Conservation (phyloP, 768 basidiomycete genomes). For the Rubroboletus pulcherrimus region DNA sequence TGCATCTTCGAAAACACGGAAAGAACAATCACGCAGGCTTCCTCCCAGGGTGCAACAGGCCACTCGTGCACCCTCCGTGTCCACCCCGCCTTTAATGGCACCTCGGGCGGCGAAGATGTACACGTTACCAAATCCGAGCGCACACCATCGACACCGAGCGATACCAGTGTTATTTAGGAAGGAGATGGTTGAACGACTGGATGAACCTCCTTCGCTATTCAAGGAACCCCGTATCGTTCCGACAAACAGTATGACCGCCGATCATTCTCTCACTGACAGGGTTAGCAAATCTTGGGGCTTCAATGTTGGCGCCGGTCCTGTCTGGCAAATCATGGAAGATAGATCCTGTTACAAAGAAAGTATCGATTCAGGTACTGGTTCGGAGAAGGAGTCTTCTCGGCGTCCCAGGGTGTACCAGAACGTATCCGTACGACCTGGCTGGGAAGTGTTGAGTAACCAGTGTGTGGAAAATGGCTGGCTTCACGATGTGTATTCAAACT, state of each 20-base stretch:
- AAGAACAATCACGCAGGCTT: conserved; percentile 17
- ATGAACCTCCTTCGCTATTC: conserved; percentile 49
- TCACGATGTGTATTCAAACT: conserved; percentile 4
- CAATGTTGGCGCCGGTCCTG: conserved; percentile 70
- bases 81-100: conserved; percentile 2
- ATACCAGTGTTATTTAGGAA: conserved; percentile 52
- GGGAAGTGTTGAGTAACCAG: conserved; percentile 45
- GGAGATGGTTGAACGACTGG: conserved; percentile 59
- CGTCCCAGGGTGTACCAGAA: conserved; percentile 57
- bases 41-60: conserved; percentile 15
- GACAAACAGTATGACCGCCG: conserved; percentile 57
- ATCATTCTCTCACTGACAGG: conserved; percentile 45
- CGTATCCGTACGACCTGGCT: conserved; percentile 42
- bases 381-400: conserved; percentile 44
- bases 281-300: conserved; percentile 68
- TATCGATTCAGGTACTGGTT: conserved; percentile 20
- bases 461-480: conserved; percentile 35
- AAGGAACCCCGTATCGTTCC: conserved; percentile 35
- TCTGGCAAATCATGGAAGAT: conserved; percentile 80
- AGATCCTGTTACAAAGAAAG: conserved; percentile 75
- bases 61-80: background rate
- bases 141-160: conserved; percentile 72
- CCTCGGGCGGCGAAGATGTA: conserved; percentile 42
- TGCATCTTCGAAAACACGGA: conserved; percentile 10
- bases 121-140: conserved; percentile 57